These are phyloP conservation scores for Podila verticillata DNA, from an alignment of 192 early-diverging fungal species.

Conservation along the genomic window DNA sequence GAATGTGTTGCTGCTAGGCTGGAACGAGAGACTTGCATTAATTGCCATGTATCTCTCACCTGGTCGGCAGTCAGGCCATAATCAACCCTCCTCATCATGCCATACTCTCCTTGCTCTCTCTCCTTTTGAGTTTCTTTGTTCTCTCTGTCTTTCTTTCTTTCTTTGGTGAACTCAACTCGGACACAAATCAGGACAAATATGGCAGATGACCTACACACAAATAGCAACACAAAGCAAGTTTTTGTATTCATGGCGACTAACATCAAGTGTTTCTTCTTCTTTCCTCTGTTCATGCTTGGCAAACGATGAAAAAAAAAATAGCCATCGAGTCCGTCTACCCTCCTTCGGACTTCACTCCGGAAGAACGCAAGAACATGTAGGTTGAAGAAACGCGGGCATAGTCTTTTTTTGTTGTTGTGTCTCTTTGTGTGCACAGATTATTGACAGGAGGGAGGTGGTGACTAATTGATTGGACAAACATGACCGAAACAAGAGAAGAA, in stretches of 20 bases:
- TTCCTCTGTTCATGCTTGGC: no score
- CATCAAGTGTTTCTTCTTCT: neutral
- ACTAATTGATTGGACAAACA: no score
- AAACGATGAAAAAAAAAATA: conserved; percentile 11
- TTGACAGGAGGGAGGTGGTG: neutral
- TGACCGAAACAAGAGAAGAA: no score
- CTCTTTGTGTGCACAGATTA: neutral
- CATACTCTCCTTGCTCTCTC: neutral
- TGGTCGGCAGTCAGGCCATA: no score
- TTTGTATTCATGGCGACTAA: no score
- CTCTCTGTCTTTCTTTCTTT: neutral
- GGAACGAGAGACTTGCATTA: no score
- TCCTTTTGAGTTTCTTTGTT: neutral
- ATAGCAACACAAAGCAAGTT: no score
- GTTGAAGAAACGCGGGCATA: neutral
- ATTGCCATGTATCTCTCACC: no score
- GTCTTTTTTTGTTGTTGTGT: neutral
- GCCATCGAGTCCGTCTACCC: conserved; percentile 79
- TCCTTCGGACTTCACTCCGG: conserved; percentile 68
- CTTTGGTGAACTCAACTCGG: no score
- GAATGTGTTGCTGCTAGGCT: no score
- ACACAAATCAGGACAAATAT: no score
- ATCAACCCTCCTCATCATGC: neutral
- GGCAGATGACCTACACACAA: no score
- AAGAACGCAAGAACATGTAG: conserved; percentile 78